These are phyloP conservation scores for Plasmodium yoelii DNA, from an alignment of 169 alveolate species.

Conservation along the genomic window DNA sequence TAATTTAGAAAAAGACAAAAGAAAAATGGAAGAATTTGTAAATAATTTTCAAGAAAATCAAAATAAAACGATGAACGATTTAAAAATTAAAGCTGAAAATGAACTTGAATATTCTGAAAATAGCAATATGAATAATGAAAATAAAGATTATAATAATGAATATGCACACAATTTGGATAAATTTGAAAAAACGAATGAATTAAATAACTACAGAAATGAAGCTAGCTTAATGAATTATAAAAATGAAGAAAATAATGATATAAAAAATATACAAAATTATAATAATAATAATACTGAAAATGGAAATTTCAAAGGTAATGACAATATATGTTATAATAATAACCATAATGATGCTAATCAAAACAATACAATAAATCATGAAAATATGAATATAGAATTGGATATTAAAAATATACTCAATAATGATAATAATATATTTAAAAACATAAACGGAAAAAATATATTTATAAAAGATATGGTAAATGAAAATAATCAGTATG, in stretches of 20 bases:
- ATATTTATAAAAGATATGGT: conserved; percentile 41
- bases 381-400: too few relatives aligned
- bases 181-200: too few relatives aligned
- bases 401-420: not conserved
- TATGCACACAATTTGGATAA: too few relatives aligned
- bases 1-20: not conserved
- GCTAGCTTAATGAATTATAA: too few relatives aligned
- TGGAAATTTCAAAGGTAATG: not conserved
- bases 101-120: conserved; percentile 15
- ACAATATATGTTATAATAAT: not conserved
- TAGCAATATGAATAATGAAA: not conserved
- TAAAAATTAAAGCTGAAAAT: not conserved
- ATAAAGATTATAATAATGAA: not conserved
- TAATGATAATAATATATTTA: not conserved
- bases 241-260: conserved; percentile 6
- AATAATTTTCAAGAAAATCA: conserved; percentile 10
- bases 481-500: conserved; percentile 35
- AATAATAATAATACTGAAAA: not conserved
- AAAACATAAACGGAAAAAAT: conserved; percentile 30
- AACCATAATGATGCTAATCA: not conserved
- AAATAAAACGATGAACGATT: not conserved
- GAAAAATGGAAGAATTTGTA: not conserved
- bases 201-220: too few relatives aligned
- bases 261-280: not conserved
- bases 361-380: not conserved